phyloP scores from a whole-genome alignment of 305 asterid genomes.

The Solanum hybrid region DNA sequence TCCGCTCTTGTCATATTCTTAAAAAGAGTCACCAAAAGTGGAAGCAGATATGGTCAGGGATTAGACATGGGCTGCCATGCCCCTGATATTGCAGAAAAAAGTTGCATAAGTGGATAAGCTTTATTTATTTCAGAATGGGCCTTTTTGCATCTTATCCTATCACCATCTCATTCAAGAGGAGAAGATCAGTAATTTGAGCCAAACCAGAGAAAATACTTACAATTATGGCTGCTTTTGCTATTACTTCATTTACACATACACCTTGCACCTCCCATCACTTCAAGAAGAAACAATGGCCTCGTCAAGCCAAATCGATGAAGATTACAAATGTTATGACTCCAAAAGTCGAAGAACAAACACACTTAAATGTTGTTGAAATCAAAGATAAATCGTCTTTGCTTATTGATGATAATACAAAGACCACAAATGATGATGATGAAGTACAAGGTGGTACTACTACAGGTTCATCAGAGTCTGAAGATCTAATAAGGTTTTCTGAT shows the following conservation, averaged over 20 bases:
- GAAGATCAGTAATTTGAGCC: neutral
- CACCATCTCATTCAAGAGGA: neutral
- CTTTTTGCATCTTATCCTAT: conserved; percentile 16
- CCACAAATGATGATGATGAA: conserved; percentile 16
- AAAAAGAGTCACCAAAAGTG: neutral
- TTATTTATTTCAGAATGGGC: conserved; percentile 29
- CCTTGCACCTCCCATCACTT: conserved; percentile 33
- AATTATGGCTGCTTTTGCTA: conserved; percentile 44
- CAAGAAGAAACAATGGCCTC: conserved; percentile 24
- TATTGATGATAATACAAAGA: neutral
- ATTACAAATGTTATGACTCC: conserved; percentile 21
- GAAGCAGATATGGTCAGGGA: conserved; percentile 6
- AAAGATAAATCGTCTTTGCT: conserved; percentile 8
- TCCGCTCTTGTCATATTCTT: neutral
- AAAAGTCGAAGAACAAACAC: conserved; percentile 19
- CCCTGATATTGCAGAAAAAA: conserved; percentile 15
- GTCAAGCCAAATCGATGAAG: conserved; percentile 11
- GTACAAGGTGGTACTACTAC: neutral
- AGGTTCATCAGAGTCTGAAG: conserved; percentile 8
- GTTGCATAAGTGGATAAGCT: conserved; percentile 32
- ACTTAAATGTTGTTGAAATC: conserved; percentile 12
- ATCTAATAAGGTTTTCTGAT: conserved; percentile 26
- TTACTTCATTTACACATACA: conserved; percentile 32
- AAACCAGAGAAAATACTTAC: neutral
- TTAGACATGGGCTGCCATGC: conserved; percentile 7